Base-by-base conservation (phyloP, 257 asterid species). In the Ligustrum vulgare region DNA sequence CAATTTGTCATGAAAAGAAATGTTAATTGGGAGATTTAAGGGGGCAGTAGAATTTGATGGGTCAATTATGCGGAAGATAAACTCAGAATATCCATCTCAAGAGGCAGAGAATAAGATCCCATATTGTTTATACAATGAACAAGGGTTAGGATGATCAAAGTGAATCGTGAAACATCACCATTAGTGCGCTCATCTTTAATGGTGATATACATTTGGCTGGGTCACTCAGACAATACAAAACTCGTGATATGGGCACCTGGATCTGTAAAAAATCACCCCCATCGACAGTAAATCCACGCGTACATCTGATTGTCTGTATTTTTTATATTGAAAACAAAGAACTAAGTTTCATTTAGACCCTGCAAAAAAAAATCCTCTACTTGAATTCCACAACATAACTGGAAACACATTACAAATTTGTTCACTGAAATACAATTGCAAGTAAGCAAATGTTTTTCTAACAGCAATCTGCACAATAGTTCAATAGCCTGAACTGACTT, bases 401-500 rank as follows among this genome's bases (percentile, higher is more conserved):
- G 43, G 51, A 49, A 75, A 43, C 72, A 31, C 11, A 51, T 43
- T 60, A 25, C 67, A 60, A 78, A 67, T 20, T 68, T 18, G 62
- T 76, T 63, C 75, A 78, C 65, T 51, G 63, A 79, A 58, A 11
- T 60, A 75, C 79, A 79, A 79, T 18, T 70, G 35, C 73, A 72
- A 71, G 75, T 32, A 37, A 62, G 62, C 81, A 72, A 20, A 60
- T 79, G 76, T 70, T 20, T 33, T 74, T 71, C 35, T 20, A n/a
- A 25, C 54, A 16, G 79, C 75, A 81, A 71, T 74, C 80, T 75
- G 77, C 79, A 70, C 25, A 69, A 54, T 43, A 58, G 70, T 56
- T 51, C 36, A 49, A 23, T 10, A 67, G 45, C 31, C 58, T 71
- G 18, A 60, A 60, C 67, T 25, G 67, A 60, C 67, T 41, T 28